Percentiles rank a stretch among this genome's conserved stretches.
Conservation (phyloP, 2,329 filamentous ascomycete species). For the Alternaria gansuensis region DNA sequence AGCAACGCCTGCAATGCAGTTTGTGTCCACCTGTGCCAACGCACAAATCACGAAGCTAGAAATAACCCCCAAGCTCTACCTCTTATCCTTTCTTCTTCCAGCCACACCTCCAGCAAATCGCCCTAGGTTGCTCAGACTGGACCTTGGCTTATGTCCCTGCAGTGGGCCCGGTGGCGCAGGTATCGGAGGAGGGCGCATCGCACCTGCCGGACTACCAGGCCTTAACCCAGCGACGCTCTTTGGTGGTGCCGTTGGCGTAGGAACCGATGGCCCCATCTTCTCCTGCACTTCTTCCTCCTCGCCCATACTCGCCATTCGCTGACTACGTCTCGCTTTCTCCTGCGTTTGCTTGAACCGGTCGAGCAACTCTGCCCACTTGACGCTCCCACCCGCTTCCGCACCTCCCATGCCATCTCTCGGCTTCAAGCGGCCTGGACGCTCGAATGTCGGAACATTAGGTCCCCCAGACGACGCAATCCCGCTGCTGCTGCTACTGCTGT, state of each 20-base stretch:
- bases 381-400: constrained; percentile 73
- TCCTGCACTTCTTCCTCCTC: constrained; percentile 47
- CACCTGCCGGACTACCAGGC: constrained; percentile 36
- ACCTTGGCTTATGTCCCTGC: constrained; percentile 49
- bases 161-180: constrained; percentile 27
- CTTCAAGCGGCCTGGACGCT: constrained; percentile 73
- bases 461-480: constrained; percentile 35
- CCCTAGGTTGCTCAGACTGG: constrained; percentile 57
- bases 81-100: constrained; percentile 49
- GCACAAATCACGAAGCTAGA: constrained; percentile 9
- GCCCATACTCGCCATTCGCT: constrained; percentile 61
- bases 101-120: constrained; percentile 56
- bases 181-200: constrained; percentile 34
- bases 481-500: constrained; percentile 34
- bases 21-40: constrained; percentile 16
- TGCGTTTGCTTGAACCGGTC: constrained; percentile 95
- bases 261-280: constrained; percentile 38
- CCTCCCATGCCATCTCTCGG: constrained; percentile 58
- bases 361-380: constrained; percentile 90
- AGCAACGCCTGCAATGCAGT: constrained; percentile 38
- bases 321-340: constrained; percentile 78
- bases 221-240: constrained; percentile 33
- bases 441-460: constrained; percentile 53
- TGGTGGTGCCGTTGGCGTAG: constrained; percentile 38
- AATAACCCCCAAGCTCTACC: constrained; percentile 25